A percentile compares a stretch with the other conserved stretches of the same genome.
These are phyloP conservation scores for Nitzschia sp. DNA, from an alignment of 108 stramenopile species.

Conservation along the genomic window DNA sequence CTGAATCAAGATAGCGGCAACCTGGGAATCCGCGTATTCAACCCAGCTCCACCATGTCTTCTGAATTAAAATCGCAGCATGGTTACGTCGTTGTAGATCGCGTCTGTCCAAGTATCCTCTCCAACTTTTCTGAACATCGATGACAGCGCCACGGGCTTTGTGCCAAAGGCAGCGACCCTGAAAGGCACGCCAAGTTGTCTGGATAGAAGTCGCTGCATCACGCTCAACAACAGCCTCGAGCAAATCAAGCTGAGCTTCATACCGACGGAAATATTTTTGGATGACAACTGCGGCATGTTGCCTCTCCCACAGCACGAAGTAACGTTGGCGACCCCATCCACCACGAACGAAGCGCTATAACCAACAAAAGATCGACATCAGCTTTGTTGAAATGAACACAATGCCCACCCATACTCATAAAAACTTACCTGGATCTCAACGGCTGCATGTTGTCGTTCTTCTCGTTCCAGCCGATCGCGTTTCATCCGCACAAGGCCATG, in stretches of 20 bases:
- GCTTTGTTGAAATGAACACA: slow-evolving; percentile 8
- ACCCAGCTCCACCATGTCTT: slow-evolving; percentile 37
- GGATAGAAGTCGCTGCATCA: slow-evolving; percentile 38
- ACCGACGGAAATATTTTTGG: slow-evolving; percentile 15
- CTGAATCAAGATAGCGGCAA: slow-evolving; percentile 33
- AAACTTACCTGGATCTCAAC: slow-evolving; percentile 48
- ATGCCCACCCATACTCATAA: background rate
- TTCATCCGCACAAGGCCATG: slow-evolving; percentile 24
- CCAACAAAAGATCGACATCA: background rate
- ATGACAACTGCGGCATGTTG: slow-evolving; percentile 20
- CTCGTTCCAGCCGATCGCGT: slow-evolving; percentile 21
- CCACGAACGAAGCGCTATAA: slow-evolving; percentile 19
- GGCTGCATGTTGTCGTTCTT: slow-evolving; percentile 13
- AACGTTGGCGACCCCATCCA: slow-evolving; percentile 1
- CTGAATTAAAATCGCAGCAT: slow-evolving; percentile 34
- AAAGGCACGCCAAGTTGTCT: slow-evolving; percentile 38
- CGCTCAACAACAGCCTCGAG: background rate
- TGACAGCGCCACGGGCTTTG: background rate
- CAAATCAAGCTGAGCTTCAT: slow-evolving; percentile 11
- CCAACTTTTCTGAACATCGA: slow-evolving; percentile 33
- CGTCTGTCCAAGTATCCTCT: slow-evolving; percentile 30
- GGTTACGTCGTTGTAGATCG: background rate
- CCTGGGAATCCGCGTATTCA: slow-evolving; percentile 12
- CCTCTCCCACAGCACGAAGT: background rate
- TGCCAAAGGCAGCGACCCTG: slow-evolving; percentile 14